These are phyloP conservation scores for Pythium pyrilobum DNA, from an alignment of 352 stramenopile species.

Conservation along the genomic window DNA sequence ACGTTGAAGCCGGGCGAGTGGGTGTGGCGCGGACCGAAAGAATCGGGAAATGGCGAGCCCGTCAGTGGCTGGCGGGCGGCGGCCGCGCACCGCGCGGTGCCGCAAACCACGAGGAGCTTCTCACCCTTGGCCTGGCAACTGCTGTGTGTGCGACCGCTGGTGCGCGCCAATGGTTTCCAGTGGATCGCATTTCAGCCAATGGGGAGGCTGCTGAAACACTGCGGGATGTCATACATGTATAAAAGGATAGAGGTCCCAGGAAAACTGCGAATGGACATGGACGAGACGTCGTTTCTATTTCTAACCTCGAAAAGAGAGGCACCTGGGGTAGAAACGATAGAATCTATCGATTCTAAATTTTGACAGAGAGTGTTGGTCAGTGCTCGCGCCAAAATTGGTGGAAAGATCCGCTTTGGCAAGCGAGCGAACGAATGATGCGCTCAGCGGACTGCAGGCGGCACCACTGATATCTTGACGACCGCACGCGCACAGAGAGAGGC, in stretches of 20 bases:
- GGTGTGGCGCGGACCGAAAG: too few species aligned
- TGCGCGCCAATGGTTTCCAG: slow-evolving; percentile 40
- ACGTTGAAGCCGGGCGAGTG: slow-evolving; percentile 1
- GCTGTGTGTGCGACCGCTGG: not conserved
- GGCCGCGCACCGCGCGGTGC: too few species aligned
- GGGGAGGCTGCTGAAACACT: not conserved
- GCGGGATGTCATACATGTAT: slow-evolving; percentile 7
- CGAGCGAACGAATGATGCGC: slow-evolving; percentile 5
- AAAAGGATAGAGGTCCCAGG: not conserved
- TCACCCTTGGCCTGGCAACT: not conserved
- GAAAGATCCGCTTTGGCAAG: slow-evolving; percentile 20
- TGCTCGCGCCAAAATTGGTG: slow-evolving; percentile 3
- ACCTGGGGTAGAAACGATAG: slow-evolving; percentile 8
- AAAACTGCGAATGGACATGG: too few species aligned
- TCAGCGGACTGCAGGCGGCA: not conserved
- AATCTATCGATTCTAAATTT: not conserved
- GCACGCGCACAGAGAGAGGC: not conserved
- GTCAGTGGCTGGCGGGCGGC: too few species aligned
- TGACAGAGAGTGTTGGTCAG: not conserved
- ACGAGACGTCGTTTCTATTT: slow-evolving; percentile 11
- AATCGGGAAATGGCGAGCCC: too few species aligned
- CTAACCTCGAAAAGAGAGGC: not conserved
- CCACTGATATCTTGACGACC: not conserved
- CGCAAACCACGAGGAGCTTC: not conserved
- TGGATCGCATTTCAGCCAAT: slow-evolving; percentile 37